These are phyloP conservation scores for Aspergillus felis DNA, from an alignment of 2,329 filamentous ascomycete genomes.

Conservation along the genomic window DNA sequence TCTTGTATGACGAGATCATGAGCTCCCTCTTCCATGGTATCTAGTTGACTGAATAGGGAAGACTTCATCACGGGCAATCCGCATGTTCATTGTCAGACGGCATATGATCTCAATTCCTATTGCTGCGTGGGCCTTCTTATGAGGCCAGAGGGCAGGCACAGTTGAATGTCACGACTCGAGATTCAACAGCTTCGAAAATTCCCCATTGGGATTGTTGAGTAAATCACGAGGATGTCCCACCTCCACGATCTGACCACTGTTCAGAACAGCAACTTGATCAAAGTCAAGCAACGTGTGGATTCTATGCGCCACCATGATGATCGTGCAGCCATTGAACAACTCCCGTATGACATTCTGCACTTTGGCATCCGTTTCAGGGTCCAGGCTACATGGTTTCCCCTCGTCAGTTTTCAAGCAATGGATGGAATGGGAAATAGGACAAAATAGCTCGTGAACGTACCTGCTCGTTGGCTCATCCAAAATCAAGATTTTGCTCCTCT, in stretches of 20 bases:
- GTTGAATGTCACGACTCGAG: not conserved
- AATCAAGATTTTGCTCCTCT: not conserved
- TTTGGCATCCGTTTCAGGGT: constrained; percentile 9
- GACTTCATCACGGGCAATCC: too few relatives aligned
- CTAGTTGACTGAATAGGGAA: too few relatives aligned
- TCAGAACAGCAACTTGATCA: constrained; percentile 14
- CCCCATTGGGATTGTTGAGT: constrained; percentile 1
- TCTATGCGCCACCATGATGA: constrained; percentile 17
- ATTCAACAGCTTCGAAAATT: constrained; percentile 6
- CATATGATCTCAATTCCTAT: too few relatives aligned
- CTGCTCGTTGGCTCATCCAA: not conserved
- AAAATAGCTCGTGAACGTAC: not conserved
- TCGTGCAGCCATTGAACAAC: constrained; percentile 10
- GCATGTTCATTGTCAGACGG: too few relatives aligned
- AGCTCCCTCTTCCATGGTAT: too few relatives aligned
- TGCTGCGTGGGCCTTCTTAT: too few relatives aligned
- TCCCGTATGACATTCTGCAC: constrained; percentile 13
- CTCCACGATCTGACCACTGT: constrained; percentile 12
- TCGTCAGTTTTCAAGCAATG: not conserved
- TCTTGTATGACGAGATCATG: too few relatives aligned
- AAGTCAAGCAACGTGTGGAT: constrained; percentile 14
- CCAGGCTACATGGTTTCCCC: not conserved
- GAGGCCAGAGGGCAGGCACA: too few relatives aligned
- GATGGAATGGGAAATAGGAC: not conserved
- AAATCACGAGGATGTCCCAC: constrained; percentile 9